Conservation (phyloP, 345 rosid genomes). For the Populus deltoides region DNA sequence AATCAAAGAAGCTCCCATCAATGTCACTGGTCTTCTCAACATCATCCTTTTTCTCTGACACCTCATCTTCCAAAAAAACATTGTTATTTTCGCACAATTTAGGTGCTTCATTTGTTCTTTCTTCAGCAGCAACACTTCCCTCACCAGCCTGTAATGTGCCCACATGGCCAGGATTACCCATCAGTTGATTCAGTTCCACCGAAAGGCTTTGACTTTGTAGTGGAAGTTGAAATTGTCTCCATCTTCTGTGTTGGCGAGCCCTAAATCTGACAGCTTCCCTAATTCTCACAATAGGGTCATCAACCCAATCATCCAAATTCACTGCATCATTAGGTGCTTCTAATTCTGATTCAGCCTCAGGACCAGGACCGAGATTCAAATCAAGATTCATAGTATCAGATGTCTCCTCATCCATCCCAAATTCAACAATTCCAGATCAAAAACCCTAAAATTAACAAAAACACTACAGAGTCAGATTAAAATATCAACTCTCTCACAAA, state of each 20-base stretch:
- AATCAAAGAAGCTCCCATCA: slow-evolving; percentile 59
- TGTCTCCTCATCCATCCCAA: slow-evolving; percentile 67
- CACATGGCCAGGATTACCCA: slow-evolving; percentile 44
- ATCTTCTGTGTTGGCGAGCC: slow-evolving; percentile 46
- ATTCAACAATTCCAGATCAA: slow-evolving; percentile 16
- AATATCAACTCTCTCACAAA: neutral
- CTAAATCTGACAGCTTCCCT: slow-evolving; percentile 65
- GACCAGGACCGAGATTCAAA: slow-evolving; percentile 87
- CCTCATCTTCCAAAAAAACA: slow-evolving; percentile 52
- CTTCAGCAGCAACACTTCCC: slow-evolving; percentile 75
- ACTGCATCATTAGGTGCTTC: slow-evolving; percentile 38
- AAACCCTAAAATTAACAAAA: slow-evolving; percentile 16
- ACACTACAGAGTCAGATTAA: neutral
- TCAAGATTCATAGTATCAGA: slow-evolving; percentile 91
- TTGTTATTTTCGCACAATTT: slow-evolving; percentile 70
- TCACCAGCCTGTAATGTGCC: slow-evolving; percentile 74
- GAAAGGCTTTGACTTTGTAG: slow-evolving; percentile 45
- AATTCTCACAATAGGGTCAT: slow-evolving; percentile 45
- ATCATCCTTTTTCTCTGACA: slow-evolving; percentile 51
- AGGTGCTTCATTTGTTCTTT: slow-evolving; percentile 51
- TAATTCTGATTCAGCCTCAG: slow-evolving; percentile 52
- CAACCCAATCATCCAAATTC: slow-evolving; percentile 62
- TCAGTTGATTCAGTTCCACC: slow-evolving; percentile 57
- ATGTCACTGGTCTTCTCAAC: slow-evolving; percentile 49
- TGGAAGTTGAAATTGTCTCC: slow-evolving; percentile 50